These are phyloP conservation scores for Knufia fluminis DNA, from an alignment of 2,329 filamentous ascomycete genomes.

Conservation along the genomic window DNA sequence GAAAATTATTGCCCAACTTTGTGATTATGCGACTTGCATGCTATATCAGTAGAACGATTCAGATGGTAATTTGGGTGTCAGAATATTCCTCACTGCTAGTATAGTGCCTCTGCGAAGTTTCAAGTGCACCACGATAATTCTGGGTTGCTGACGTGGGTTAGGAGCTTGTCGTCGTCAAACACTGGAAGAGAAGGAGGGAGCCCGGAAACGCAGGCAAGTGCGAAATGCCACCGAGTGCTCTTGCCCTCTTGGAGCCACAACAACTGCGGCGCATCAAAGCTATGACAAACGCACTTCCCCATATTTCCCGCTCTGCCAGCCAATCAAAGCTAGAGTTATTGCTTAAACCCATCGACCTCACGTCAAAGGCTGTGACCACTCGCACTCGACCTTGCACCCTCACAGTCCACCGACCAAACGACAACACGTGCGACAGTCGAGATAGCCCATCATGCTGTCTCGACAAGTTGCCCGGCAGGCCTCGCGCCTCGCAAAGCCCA, in stretches of 20 bases:
- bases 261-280: not conserved
- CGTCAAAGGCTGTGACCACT: conserved; percentile 4
- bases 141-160: conserved; percentile 28
- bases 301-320: not conserved
- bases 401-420: not conserved
- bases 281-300: not conserved
- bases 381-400: not conserved
- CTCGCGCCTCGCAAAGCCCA: conserved; percentile 25
- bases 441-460: conserved; percentile 32
- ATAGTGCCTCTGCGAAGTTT: conserved; percentile 32
- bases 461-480: conserved; percentile 33
- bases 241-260: not conserved
- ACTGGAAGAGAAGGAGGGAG: conserved; percentile 24
- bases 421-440: not conserved
- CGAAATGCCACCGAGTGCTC: not conserved
- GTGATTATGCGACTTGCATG: conserved; percentile 10
- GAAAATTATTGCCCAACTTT: conserved; percentile 15
- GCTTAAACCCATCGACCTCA: conserved; percentile 2
- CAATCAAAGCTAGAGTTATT: conserved; percentile 5
- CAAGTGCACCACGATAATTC: conserved; percentile 36
- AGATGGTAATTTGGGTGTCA: conserved; percentile 28
- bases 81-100: conserved; percentile 28
- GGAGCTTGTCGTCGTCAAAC: conserved; percentile 24
- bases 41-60: not conserved
- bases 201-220: conserved; percentile 1